These are phyloP conservation scores for Coemansia sp. DNA, from an alignment of 192 early-diverging fungal genomes.

Conservation along the genomic window DNA sequence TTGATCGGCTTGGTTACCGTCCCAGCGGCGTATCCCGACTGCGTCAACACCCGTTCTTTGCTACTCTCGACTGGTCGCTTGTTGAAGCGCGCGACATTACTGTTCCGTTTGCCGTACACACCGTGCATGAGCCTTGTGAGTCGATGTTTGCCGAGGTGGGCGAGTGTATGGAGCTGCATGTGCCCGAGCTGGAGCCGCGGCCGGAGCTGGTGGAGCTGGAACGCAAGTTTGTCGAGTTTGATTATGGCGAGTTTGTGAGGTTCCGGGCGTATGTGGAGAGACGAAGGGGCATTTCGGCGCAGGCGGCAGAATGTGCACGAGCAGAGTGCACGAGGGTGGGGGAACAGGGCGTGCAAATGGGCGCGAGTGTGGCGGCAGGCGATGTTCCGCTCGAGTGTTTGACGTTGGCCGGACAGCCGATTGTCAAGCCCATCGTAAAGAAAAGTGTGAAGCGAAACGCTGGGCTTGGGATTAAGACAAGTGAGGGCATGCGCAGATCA, in stretches of 20 bases:
- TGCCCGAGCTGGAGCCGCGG: constrained; percentile 62
- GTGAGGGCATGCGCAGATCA: not conserved
- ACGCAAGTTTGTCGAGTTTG: constrained; percentile 70
- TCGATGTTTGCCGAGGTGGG: constrained; percentile 66
- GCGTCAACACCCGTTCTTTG: constrained; percentile 77
- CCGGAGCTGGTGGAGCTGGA: constrained; percentile 53
- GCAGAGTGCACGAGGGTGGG: not conserved
- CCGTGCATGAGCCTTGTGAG: not conserved
- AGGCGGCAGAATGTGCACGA: constrained; percentile 3
- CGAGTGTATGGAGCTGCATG: constrained; percentile 68
- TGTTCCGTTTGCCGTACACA: constrained; percentile 68
- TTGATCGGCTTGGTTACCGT: constrained; percentile 71
- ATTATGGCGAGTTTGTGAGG: constrained; percentile 70
- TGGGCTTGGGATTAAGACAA: not conserved
- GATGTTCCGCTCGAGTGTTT: constrained; percentile 24
- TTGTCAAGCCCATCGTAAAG: not conserved
- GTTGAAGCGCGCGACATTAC: constrained; percentile 64
- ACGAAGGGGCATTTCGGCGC: constrained; percentile 10
- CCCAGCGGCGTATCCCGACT: constrained; percentile 66
- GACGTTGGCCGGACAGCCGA: constrained; percentile 15
- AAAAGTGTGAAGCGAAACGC: too few species aligned
- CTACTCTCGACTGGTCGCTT: constrained; percentile 69
- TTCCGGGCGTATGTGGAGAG: constrained; percentile 43
- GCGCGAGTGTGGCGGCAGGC: not conserved
- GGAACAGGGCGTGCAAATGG: not conserved